A percentile compares a stretch with the other conserved stretches of the same genome.
Conservation (phyloP, 768 basidiomycete species). For the Termitomyces sp. region DNA sequence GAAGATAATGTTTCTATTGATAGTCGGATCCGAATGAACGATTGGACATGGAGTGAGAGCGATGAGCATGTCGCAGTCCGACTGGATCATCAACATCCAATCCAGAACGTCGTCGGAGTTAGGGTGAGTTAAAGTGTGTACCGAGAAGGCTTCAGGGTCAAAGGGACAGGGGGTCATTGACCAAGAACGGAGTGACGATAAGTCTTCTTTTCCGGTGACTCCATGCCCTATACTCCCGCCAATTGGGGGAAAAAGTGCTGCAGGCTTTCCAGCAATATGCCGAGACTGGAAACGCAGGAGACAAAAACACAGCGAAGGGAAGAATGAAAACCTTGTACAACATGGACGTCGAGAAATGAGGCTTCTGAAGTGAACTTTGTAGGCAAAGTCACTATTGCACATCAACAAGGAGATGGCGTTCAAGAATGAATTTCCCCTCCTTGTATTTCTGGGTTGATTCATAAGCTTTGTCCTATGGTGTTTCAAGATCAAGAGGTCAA, state of each 20-base stretch:
- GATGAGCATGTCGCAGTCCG: neutral
- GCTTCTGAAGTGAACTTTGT: neutral
- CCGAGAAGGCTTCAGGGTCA: neutral
- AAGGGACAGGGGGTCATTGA: constrained; percentile 2
- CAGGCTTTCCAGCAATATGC: constrained; percentile 16
- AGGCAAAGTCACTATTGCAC: constrained; percentile 50
- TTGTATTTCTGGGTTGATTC: constrained; percentile 94
- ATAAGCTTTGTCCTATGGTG: constrained; percentile 81
- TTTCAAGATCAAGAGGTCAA: constrained; percentile 7
- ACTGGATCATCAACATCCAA: neutral
- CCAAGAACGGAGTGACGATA: neutral
- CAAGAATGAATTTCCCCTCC: constrained; percentile 97
- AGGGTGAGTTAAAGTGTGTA: neutral
- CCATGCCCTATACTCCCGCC: constrained; percentile 3
- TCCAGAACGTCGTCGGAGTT: neutral
- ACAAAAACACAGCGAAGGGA: constrained; percentile 11
- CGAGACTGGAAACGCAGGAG: constrained; percentile 10
- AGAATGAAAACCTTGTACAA: neutral
- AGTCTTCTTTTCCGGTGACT: constrained; percentile 5
- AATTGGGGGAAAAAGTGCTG: neutral
- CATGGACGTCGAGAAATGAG: neutral
- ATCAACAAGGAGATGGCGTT: constrained; percentile 84
- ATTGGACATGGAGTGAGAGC: neutral
- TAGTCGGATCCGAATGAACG: neutral
- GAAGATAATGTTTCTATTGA: neutral